These are phyloP conservation scores for Symbiotaphrina buchneri DNA, from an alignment of 495 filamentous ascomycete genomes.

Conservation along the genomic window DNA sequence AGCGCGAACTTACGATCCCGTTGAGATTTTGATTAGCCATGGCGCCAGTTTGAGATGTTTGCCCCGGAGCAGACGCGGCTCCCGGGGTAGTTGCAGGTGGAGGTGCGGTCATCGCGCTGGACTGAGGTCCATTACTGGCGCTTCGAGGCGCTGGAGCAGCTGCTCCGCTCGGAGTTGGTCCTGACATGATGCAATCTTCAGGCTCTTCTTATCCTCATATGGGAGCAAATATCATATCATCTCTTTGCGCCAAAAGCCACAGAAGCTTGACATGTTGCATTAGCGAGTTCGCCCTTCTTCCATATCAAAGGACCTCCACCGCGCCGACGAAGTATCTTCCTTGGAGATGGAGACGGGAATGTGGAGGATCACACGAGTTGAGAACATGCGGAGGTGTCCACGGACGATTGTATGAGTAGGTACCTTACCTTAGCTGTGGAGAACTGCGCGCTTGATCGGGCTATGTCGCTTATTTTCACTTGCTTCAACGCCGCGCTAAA, in stretches of 20 bases:
- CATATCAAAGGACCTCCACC: neutral
- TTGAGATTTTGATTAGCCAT: slow-evolving; percentile 79
- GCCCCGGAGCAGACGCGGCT: slow-evolving; percentile 17
- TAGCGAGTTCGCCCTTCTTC: neutral
- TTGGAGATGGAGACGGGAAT: too few relatives aligned
- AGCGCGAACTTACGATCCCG: slow-evolving; percentile 85
- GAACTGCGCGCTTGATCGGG: slow-evolving; percentile 1
- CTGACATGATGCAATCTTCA: too few relatives aligned
- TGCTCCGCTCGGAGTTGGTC: slow-evolving; percentile 8
- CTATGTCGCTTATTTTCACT: neutral
- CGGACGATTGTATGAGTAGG: too few relatives aligned
- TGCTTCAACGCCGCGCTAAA: too few relatives aligned
- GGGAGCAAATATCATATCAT: neutral
- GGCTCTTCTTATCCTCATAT: too few relatives aligned
- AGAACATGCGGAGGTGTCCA: too few relatives aligned
- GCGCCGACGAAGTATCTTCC: slow-evolving; percentile 4
- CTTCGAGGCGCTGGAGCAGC: slow-evolving; percentile 20
- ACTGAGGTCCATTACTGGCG: slow-evolving; percentile 28
- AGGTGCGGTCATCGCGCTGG: slow-evolving; percentile 21
- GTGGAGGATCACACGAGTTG: too few relatives aligned
- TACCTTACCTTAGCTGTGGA: too few relatives aligned
- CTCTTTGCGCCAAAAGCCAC: neutral
- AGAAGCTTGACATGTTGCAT: slow-evolving; percentile 3
- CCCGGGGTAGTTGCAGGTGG: slow-evolving; percentile 13
- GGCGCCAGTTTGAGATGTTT: slow-evolving; percentile 18